A percentile compares a stretch with the other conserved stretches of the same genome.
Evolutionary conservation across 1,139 yeast species (phyloP).

Genomic region (Yamadazyma diospyri): DNA sequence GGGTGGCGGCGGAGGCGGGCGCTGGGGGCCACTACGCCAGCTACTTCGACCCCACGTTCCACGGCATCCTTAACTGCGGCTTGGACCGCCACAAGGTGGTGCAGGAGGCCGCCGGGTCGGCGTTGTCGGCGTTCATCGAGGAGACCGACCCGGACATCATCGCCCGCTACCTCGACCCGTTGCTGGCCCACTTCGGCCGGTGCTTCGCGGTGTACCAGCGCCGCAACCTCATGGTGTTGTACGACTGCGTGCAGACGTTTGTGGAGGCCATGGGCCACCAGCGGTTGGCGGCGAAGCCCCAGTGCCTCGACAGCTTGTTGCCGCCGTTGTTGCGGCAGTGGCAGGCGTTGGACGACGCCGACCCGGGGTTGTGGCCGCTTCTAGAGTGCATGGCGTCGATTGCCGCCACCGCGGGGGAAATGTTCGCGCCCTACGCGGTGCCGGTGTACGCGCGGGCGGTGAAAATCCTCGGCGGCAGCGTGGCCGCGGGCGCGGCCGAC

Average conservation of each 20-base stretch:
- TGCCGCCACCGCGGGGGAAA: constrained; percentile 80
- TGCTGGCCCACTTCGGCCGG: constrained; percentile 64
- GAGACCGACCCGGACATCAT: constrained; percentile 65
- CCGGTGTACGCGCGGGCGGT: constrained; percentile 83
- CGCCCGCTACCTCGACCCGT: constrained; percentile 44
- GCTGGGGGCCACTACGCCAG: constrained; percentile 60
- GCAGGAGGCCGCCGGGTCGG: constrained; percentile 90
- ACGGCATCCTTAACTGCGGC: constrained; percentile 69
- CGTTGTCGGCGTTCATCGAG: constrained; percentile 80
- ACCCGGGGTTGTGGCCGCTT: constrained; percentile 84
- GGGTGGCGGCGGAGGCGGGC: constrained; percentile 72
- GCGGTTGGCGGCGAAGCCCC: constrained; percentile 48
- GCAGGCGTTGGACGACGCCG: constrained; percentile 70
- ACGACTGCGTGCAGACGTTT: constrained; percentile 90
- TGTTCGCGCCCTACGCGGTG: constrained; percentile 85
- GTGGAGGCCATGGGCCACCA: constrained; percentile 71
- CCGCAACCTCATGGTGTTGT: constrained; percentile 73
- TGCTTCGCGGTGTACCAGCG: constrained; percentile 80
- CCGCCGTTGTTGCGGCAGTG: constrained; percentile 84
- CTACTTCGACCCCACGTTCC: constrained; percentile 74
- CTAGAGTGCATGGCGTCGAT: constrained; percentile 90
- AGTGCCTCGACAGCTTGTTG: constrained; percentile 58
- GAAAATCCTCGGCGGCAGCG: constrained; percentile 63
- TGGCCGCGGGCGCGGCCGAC: constrained; percentile 63
- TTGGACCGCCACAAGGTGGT: constrained; percentile 86